Evolutionary conservation across 1,284 basidiomycete species (phyloP), one percentile per base, ranked within the genome.

Genomic region (Irpex rosettiformis): DNA sequence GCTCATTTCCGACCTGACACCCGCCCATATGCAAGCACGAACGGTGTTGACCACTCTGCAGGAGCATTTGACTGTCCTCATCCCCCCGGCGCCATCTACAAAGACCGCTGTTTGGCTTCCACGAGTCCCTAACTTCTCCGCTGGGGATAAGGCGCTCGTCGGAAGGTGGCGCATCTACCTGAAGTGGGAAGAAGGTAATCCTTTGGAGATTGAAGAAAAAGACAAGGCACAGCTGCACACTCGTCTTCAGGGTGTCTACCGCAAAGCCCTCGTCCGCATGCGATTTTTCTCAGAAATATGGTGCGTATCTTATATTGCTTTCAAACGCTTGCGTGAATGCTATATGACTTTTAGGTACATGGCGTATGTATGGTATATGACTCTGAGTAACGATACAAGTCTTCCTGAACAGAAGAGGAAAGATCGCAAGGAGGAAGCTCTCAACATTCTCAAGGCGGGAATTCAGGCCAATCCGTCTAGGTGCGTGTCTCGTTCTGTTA

Each of bases 141-240:
- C 81, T 1, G 75, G 79, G 6, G 94, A 98, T 68, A 82, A 93
- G 47, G 79, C 82, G 13, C 79, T 91, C 30, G 85, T 94, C 3
- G 85, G 86, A 21, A 85, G 85, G 13, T 99, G 97, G 97, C 93
- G 93, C 66, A 79, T 83, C 2, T 98, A 98, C 71, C 75, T 99
- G 54, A 93, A 93, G 67, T 99, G 94, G 93, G 97, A 99, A 74
- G 94, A 97, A 71, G 82, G 83, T 63, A 98, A 99, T 68, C 97
- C 96, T 1, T 79, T 97, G 43, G 91, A 94, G 70, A 84, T 97
- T 56, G 94, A 96, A 62, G 96, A 98, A 57, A 83, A 85, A 64
- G 95, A 98, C 63, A 79, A 82, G 55, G 72, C 77, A 1, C 79
- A 80, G 4, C 72, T 96, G 33, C 80, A 88, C 53, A 79, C 79